Conservation (phyloP, 2,329 filamentous ascomycete species). For the Cladosporium oxysporum region DNA sequence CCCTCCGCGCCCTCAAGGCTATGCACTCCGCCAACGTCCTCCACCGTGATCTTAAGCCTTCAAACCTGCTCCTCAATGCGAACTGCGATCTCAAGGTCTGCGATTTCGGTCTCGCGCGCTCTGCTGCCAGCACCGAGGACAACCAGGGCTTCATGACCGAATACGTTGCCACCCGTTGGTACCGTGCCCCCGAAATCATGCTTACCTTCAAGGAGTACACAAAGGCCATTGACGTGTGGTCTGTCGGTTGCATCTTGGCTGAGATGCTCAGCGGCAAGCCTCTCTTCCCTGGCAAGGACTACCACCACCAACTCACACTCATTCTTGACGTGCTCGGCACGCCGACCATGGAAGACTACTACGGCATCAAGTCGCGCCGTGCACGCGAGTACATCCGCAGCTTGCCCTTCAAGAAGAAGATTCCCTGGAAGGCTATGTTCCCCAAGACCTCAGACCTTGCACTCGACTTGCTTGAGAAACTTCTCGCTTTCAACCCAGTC, state of each 20-base stretch:
- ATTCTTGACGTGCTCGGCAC: constrained; percentile 97
- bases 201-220: constrained; percentile 99
- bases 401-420: constrained; percentile 99
- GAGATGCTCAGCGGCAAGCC: constrained; percentile 99
- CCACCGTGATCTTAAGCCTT: constrained; percentile 95
- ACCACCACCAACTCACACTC: constrained; percentile 95
- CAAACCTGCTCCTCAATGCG: constrained; percentile 93
- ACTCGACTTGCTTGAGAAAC: constrained; percentile 89
- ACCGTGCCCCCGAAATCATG: constrained; percentile 99
- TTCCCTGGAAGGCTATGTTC: constrained; percentile 94
- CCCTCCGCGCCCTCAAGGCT: constrained; percentile 91
- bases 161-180: constrained; percentile 99
- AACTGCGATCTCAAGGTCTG: constrained; percentile 99
- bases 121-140: constrained; percentile 94
- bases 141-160: constrained; percentile 99
- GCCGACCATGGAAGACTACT: constrained; percentile 99
- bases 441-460: constrained; percentile 98
- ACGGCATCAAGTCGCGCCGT: constrained; percentile 97
- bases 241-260: constrained; percentile 94
- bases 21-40: constrained; percentile 99
- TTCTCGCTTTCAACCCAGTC: constrained; percentile 95
- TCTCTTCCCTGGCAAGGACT: constrained; percentile 97
- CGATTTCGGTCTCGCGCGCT: constrained; percentile 91
- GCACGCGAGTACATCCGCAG: constrained; percentile 98
- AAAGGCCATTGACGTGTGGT: constrained; percentile 99